Conservation (phyloP, 768 basidiomycete genomes). For the Boletus rex-veris region DNA sequence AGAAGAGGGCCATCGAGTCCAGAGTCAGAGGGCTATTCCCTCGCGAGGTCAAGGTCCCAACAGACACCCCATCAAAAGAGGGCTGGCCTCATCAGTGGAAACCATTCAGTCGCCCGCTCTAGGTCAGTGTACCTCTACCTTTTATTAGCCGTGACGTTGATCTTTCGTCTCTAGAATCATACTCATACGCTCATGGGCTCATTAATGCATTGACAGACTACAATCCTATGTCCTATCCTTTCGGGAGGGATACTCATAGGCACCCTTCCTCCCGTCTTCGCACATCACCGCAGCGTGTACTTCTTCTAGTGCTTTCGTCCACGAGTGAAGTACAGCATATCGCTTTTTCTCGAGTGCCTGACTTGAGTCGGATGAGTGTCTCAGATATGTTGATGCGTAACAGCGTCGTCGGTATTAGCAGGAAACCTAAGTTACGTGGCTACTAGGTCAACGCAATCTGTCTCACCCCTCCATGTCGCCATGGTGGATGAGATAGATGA, state of each 20-base stretch:
- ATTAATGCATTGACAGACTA: background rate
- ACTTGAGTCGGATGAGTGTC: constrained; percentile 38
- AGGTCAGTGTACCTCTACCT: constrained; percentile 10
- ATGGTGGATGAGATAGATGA: too few species aligned
- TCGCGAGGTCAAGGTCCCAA: constrained; percentile 79
- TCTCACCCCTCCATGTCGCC: too few species aligned
- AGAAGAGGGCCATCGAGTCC: constrained; percentile 70
- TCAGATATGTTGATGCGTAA: background rate
- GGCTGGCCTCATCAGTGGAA: constrained; percentile 92
- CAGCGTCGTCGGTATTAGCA: too few species aligned
- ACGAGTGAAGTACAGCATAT: constrained; percentile 74
- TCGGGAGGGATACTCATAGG: constrained; percentile 28
- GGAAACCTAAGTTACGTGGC: too few species aligned
- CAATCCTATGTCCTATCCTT: constrained; percentile 26
- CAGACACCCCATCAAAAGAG: constrained; percentile 75
- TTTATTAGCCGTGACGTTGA: background rate
- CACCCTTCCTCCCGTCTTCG: constrained; percentile 53
- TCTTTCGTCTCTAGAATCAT: background rate
- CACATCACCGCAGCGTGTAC: constrained; percentile 72
- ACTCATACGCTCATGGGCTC: background rate
- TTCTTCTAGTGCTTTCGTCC: constrained; percentile 74
- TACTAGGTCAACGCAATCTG: too few species aligned
- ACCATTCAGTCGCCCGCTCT: constrained; percentile 53
- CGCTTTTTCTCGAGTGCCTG: constrained; percentile 86
- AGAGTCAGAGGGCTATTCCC: constrained; percentile 82